These are phyloP conservation scores for Novymonas esmeraldas DNA, from an alignment of 208 protist genomes.

Conservation along the genomic window DNA sequence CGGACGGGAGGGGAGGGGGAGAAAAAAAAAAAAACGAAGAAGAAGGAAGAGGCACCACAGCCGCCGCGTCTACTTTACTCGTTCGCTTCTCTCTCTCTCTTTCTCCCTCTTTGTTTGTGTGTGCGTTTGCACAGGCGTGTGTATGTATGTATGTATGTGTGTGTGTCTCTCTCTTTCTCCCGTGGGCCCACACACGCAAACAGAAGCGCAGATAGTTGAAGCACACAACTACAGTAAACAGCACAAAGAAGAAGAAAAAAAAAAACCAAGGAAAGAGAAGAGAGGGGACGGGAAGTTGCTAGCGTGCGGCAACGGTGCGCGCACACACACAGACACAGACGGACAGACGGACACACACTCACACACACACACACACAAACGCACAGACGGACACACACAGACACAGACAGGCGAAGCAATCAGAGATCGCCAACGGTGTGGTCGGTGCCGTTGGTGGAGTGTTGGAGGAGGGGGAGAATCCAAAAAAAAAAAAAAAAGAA, in stretches of 20 bases:
- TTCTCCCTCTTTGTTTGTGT: neutral
- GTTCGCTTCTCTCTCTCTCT: neutral
- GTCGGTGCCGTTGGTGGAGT: no score
- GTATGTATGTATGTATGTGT: no score
- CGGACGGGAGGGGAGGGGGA: neutral
- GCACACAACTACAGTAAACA: no score
- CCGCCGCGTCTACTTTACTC: no score
- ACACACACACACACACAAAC: neutral
- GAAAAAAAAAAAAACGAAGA: neutral
- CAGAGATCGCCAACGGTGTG: no score
- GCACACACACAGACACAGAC: conserved; percentile 6
- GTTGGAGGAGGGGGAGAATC: no score
- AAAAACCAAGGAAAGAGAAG: neutral
- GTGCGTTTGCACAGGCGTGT: no score
- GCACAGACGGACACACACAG: neutral
- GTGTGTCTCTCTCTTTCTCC: no score
- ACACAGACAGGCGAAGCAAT: neutral
- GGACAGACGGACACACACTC: neutral
- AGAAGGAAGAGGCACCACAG: no score
- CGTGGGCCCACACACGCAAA: no score
- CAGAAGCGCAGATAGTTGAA: no score
- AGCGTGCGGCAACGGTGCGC: neutral
- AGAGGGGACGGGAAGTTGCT: conserved; percentile 5
- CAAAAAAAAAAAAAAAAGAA: neutral
- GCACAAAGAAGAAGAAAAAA: no score